phyloP scores from a whole-genome alignment of 2,329 filamentous ascomycete genomes.

The Pyrenophora tritici-repentis region DNA sequence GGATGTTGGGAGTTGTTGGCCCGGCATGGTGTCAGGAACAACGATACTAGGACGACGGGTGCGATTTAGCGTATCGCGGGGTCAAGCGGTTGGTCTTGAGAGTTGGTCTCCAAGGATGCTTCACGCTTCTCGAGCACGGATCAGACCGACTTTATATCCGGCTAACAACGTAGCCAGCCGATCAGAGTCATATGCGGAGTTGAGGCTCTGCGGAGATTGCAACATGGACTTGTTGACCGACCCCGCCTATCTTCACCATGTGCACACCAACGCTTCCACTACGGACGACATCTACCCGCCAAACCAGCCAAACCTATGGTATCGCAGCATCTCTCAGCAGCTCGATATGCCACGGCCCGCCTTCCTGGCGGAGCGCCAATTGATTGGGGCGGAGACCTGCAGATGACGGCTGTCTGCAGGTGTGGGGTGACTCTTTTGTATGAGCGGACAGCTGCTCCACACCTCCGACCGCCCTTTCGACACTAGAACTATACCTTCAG shows the following conservation, averaged over 20 bases:
- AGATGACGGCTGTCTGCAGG: slow-evolving; percentile 8
- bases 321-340: background rate
- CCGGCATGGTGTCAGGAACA: slow-evolving; percentile 6
- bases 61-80: slow-evolving; percentile 17
- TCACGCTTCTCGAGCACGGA: background rate
- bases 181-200: background rate
- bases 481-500: background rate
- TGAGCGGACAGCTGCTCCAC: slow-evolving; percentile 14
- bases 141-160: background rate
- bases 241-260: background rate
- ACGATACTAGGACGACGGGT: slow-evolving; percentile 9
- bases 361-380: background rate
- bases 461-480: slow-evolving; percentile 19
- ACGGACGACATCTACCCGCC: slow-evolving; percentile 9
- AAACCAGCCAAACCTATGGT: background rate
- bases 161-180: background rate
- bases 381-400: slow-evolving; percentile 15
- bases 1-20: slow-evolving; percentile 5
- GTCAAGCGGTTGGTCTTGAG: background rate
- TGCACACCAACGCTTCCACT: slow-evolving; percentile 3
- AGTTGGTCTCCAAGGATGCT: background rate
- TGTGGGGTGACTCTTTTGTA: slow-evolving; percentile 15
- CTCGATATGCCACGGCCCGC: slow-evolving; percentile 4
- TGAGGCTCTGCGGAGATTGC: slow-evolving; percentile 21
- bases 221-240: background rate